Base-by-base conservation (phyloP, 1,284 basidiomycete species). In the Caloboletus firmus region DNA sequence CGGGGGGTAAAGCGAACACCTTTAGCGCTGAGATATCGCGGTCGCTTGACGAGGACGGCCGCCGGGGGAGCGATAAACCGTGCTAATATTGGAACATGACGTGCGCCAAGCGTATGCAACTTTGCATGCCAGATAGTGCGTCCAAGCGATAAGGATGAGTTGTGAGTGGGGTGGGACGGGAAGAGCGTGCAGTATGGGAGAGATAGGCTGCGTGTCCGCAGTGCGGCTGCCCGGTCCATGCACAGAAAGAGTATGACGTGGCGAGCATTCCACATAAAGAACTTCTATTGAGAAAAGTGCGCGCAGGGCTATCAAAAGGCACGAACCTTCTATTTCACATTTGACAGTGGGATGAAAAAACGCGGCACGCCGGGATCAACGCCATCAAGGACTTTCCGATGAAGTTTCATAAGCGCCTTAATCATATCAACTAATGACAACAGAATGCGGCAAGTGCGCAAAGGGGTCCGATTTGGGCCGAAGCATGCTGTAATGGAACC, bases 351-450 rank as follows among this genome's bases (percentile, higher is more conserved):
- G 62, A 63, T 52, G 49, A 24, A 51, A 57, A 53, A 54, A 57
- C 28, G 55, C 44, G 59, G 65, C 61, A 64, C 45, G 44, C 58
- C 55, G 59, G 55, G 51, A 69, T 69, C 59, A 66, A 66, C 62
- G 49, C 62, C 59, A 69, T 69, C 66, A 67, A 63, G 39, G 56
- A 53, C 52, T 30, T 32, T 37, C 54, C 58, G 59, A 59, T 68
- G 64, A 57, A 52, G 64, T 69, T 69, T 67, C 64, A 69, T 69
- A 69, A 57, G 50, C 55, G 52, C 46, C 54, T 59, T 59, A 41
- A 57, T 62, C 53, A 54, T 64, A 62, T 56, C 56, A 54, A 54
- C 54, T 49, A 55, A 67, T 62, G 56, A 64, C 58, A 45, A 49
- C 48, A 56, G 32, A 44, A 59, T 51, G 51, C 51, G 49, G 52